phyloP scores from a whole-genome alignment of 169 alveolate species.

The Plasmodium knowlesi region DNA sequence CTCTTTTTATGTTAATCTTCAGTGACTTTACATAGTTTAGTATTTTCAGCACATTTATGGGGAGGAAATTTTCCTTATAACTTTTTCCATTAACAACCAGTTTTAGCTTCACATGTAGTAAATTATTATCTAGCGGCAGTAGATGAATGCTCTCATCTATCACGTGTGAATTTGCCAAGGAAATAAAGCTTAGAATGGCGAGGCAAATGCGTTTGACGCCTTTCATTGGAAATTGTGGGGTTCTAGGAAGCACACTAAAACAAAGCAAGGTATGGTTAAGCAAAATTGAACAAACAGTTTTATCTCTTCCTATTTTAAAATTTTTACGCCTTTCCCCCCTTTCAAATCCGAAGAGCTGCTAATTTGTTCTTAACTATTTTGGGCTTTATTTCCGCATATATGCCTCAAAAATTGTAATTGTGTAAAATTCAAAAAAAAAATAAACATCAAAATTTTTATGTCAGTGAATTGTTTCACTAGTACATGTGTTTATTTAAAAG shows the following conservation, averaged over 20 bases:
- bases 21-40: constrained; percentile 63
- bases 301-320: not conserved
- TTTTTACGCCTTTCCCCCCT: not conserved
- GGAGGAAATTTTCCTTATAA: constrained; percentile 64
- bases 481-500: not conserved
- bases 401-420: not conserved
- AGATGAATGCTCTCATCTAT: constrained; percentile 61
- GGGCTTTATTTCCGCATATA: not conserved
- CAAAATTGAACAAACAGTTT: not conserved
- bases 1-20: constrained; percentile 71
- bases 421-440: not conserved
- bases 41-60: constrained; percentile 55
- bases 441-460: not conserved
- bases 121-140: constrained; percentile 51
- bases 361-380: not conserved
- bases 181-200: constrained; percentile 15
- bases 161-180: constrained; percentile 48
- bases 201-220: constrained; percentile 33
- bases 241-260: not conserved
- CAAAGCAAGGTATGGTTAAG: not conserved
- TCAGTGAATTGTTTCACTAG: not conserved
- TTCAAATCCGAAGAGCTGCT: not conserved
- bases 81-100: constrained; percentile 56
- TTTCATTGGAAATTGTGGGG: constrained; percentile 39
- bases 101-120: constrained; percentile 64